Evolutionary conservation across 2,329 filamentous ascomycete species (phyloP).

Genomic region (Aureobasidium sp.): DNA sequence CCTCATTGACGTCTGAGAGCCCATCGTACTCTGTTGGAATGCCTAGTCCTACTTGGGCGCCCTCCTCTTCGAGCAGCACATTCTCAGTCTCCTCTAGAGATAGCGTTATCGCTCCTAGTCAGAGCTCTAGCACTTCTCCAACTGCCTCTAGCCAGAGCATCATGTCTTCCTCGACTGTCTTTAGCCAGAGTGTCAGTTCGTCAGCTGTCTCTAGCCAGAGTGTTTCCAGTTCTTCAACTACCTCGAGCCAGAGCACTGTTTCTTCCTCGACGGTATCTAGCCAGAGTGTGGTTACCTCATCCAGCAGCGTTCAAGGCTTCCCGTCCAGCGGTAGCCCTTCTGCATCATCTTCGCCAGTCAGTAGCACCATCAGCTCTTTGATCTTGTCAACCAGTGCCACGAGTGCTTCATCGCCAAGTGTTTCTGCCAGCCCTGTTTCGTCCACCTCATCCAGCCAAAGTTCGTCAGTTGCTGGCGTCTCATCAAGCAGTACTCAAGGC

Average conservation of each 20-base stretch:
- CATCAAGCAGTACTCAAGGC: background rate
- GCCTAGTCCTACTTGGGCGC: slow-evolving; percentile 1
- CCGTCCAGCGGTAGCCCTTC: background rate
- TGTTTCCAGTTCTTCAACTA: background rate
- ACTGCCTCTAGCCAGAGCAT: background rate
- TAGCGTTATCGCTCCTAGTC: background rate
- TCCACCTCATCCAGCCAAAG: background rate
- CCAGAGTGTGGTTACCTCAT: background rate
- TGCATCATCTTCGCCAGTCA: background rate
- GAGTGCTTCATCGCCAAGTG: background rate
- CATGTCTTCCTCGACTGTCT: background rate
- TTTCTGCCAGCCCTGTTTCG: background rate
- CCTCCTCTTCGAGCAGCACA: background rate
- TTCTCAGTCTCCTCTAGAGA: background rate
- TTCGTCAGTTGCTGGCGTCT: background rate
- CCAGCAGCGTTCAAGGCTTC: background rate
- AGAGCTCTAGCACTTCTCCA: background rate
- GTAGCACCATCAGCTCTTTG: background rate
- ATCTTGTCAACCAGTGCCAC: background rate
- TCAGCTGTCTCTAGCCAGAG: background rate
- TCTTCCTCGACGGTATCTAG: background rate
- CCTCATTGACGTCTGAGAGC: background rate
- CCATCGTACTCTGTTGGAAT: background rate
- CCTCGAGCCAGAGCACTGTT: background rate
- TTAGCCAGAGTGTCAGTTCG: background rate